Percentiles rank a stretch among this genome's conserved stretches.
Evolutionary conservation across 352 stramenopile genomes (phyloP).

Genomic region (Pythium pyrilobum): DNA sequence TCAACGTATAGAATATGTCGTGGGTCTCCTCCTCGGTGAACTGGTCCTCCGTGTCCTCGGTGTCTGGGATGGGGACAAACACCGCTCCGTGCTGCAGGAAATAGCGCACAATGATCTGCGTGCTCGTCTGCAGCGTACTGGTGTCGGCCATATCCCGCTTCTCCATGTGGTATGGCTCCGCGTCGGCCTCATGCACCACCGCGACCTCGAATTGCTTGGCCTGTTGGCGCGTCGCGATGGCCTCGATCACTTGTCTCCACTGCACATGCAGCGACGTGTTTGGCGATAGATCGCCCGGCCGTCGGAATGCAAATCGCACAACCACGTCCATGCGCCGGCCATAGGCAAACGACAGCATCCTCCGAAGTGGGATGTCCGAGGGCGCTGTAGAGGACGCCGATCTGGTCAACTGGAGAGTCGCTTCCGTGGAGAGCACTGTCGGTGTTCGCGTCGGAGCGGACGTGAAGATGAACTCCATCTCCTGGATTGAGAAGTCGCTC

Average conservation of each 20-base stretch:
- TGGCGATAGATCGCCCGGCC: constrained; percentile 18
- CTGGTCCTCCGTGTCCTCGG: constrained; percentile 9
- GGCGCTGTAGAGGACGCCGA: background rate
- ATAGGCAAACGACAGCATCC: constrained; percentile 34
- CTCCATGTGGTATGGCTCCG: constrained; percentile 25
- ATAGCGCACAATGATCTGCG: constrained; percentile 40
- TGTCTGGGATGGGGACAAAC: constrained; percentile 29
- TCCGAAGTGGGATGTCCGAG: background rate
- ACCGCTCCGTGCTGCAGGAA: constrained; percentile 47
- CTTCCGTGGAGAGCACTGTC: constrained; percentile 15
- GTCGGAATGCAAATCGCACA: constrained; percentile 27
- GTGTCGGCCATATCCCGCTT: constrained; percentile 21
- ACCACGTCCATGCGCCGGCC: constrained; percentile 37
- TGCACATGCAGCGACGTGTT: constrained; percentile 9
- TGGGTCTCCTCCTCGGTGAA: constrained; percentile 17
- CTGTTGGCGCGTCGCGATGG: constrained; percentile 29
- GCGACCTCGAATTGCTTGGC: constrained; percentile 32
- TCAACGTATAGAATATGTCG: constrained; percentile 36
- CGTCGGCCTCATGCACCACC: constrained; percentile 38
- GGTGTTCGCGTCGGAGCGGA: constrained; percentile 23
- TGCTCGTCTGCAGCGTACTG: constrained; percentile 26
- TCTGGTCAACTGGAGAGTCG: background rate
- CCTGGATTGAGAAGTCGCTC: constrained; percentile 39
- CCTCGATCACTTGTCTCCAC: constrained; percentile 26
- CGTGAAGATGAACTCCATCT: constrained; percentile 53